Base-by-base conservation (phyloP, 805 yeast species). In the Yarrowia sp. region DNA sequence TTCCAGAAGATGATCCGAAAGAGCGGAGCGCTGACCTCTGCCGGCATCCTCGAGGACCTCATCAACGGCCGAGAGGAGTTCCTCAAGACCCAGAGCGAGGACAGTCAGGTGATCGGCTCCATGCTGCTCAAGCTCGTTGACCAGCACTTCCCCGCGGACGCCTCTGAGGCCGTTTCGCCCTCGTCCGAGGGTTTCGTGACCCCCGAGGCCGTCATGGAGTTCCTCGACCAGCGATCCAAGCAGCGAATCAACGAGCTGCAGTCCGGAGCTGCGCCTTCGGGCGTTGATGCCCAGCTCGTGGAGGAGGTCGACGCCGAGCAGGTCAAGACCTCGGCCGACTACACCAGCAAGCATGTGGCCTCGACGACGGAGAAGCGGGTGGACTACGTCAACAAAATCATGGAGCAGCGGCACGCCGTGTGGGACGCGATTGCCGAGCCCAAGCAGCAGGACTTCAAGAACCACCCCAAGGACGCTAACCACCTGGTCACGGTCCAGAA, bases 331-430 rank as follows among this genome's bases (percentile, higher is more conserved):
- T n/a, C n/a, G n/a, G n/a, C n/a, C n/a, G n/a, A n/a, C n/a, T n/a
- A n/a, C n/a, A n/a, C n/a, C n/a, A n/a, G n/a, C n/a, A n/a, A n/a
- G n/a, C n/a, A n/a, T n/a, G n/a, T n/a, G n/a, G n/a, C n/a, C n/a
- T n/a, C n/a, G n/a, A n/a, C n/a, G n/a, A n/a, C n/a, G n/a, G n/a
- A n/a, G n/a, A n/a, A n/a, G n/a, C n/a, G n/a, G n/a, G n/a, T n/a
- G n/a, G 16, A 19, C 68, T 74, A 82, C 70, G 80, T 78, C 72
- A 74, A 74, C 47, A 69, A 63, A 62, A 70, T 80, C 33, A 76
- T 77, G 61, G 69, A 75, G 61, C 69, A 74, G 42, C 81, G 80
- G 81, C 72, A 75, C 64, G 60, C 61, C 62, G 66, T 70, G 42
- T 79, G 69, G 38, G 64, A 67, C 46, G 67, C 61, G 19, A 66